Conservation (phyloP, 768 basidiomycete species). For the Lactarius sp. region DNA sequence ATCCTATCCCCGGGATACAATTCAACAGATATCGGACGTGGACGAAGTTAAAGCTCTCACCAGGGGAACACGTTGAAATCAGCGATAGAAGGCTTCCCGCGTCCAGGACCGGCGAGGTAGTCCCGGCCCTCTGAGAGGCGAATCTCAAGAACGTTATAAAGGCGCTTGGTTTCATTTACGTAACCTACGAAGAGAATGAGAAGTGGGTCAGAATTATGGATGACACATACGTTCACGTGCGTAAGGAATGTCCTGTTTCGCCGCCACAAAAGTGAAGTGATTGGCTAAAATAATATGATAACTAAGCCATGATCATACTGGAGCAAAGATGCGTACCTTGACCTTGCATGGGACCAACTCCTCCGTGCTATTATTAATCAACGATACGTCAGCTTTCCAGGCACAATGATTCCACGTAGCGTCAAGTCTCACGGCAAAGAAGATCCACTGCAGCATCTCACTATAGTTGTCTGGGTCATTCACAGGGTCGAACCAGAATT, state of each 20-base stretch:
- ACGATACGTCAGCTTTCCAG: not conserved
- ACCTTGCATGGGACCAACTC: constrained; percentile 86
- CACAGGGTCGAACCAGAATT: constrained; percentile 58
- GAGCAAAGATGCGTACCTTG: constrained; percentile 36
- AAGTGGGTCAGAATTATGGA: not conserved
- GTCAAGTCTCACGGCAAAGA: constrained; percentile 57
- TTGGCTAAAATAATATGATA: constrained; percentile 42
- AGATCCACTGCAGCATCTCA: constrained; percentile 73
- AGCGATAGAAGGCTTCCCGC: constrained; percentile 64
- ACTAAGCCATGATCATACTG: not conserved
- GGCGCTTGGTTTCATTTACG: constrained; percentile 71
- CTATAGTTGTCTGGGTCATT: constrained; percentile 56
- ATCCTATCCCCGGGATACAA: constrained; percentile 43
- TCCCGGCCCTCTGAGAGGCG: constrained; percentile 62
- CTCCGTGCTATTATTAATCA: constrained; percentile 53
- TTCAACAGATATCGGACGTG: not conserved
- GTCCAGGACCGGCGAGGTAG: constrained; percentile 71
- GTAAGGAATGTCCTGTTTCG: constrained; percentile 65
- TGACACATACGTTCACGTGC: constrained; percentile 47
- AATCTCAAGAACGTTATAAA: constrained; percentile 80
- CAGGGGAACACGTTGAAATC: constrained; percentile 67
- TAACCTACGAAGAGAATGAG: constrained; percentile 49
- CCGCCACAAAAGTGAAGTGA: constrained; percentile 57
- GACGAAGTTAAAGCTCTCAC: constrained; percentile 32
- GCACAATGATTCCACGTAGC: not conserved